Base-by-base conservation (phyloP, 2,329 filamentous ascomycete species). In the Metarhizium humberi region DNA sequence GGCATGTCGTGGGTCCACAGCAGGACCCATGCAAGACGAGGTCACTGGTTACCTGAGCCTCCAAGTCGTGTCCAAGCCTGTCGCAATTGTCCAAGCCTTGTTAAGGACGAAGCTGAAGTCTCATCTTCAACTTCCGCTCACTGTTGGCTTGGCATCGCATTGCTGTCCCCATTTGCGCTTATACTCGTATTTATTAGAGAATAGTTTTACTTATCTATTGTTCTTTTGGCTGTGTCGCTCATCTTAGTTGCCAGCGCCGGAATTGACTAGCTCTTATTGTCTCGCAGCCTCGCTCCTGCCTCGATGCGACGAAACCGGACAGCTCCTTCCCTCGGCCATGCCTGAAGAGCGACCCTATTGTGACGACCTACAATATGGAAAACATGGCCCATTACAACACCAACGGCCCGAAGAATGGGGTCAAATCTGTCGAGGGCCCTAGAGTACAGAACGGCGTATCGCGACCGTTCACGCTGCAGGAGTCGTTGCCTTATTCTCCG, bases 401-500 rank as follows among this genome's bases (percentile, higher is more conserved):
- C 56, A 66, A 68, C 53, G 64, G 65, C 47, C 55, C 62, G 47
- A 63, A 66, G 54, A 73, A 73, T 64, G 73, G 73, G 61, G 52
- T 62, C 48, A 59, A 61, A 54, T 59, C 60, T 55, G 62, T 64
- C 43, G 56, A 61, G 51, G 62, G 59, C 54, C 60, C 59, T 50
- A 50, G 58, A 16, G 59, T 65, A 51, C 54, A 61, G 34, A 64
- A 61, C 20, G 54, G 63, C 43, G 64, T 70, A 38, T 59, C 66
- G 43, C 69, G 76, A 54, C 77, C 84, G 1, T 83, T 85, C 65
- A 80, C 80, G 3, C 79, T 94, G 13, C 80, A 86, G 55, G 87
- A 94, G 66, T 88, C 88, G 34, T 76, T 94, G 49, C 87, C 88
- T n/a, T 92, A 85, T 71, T 89, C 88, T 52, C 89, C 90, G 29